Conservation (phyloP, 1,139 yeast species). For the Kurtzmaniella quercitrusa region DNA sequence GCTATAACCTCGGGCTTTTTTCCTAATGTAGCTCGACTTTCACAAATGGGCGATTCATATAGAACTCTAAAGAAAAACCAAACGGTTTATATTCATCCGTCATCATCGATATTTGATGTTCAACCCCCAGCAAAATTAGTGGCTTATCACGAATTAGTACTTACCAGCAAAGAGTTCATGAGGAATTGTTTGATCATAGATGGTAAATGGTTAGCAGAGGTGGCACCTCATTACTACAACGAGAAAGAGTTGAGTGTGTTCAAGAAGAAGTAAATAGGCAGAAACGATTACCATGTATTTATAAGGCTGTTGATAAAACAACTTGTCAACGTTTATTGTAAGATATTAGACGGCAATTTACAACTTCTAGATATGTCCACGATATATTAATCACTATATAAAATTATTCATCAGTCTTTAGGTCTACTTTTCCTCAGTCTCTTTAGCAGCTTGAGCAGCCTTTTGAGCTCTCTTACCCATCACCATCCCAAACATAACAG, state of each 20-base stretch:
- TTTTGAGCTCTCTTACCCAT: conserved; percentile 22
- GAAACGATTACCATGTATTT: not conserved
- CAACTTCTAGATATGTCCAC: too few relatives aligned
- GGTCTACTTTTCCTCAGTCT: not conserved
- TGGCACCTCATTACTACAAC: conserved; percentile 22
- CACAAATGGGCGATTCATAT: conserved; percentile 70
- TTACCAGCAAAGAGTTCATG: conserved; percentile 87
- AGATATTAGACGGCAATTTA: too few relatives aligned
- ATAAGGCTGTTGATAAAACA: too few relatives aligned
- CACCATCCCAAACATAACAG: conserved; percentile 21
- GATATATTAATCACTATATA: too few relatives aligned
- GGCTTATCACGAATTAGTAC: conserved; percentile 78
- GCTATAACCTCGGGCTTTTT: conserved; percentile 81
- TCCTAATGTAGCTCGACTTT: conserved; percentile 68
- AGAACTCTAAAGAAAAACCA: conserved; percentile 58
- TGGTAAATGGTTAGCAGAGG: conserved; percentile 47
- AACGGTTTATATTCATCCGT: conserved; percentile 78
- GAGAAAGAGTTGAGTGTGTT: conserved; percentile 15
- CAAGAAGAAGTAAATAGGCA: not conserved
- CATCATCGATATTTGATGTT: conserved; percentile 56
- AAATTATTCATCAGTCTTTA: not conserved
- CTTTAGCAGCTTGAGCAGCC: conserved; percentile 15
- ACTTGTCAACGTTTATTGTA: too few relatives aligned
- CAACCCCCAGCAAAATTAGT: conserved; percentile 71
- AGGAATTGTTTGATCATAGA: conserved; percentile 75